Percentiles rank a stretch among this genome's conserved stretches.
phyloP scores from a whole-genome alignment of 2,329 filamentous ascomycete species.

The Alternaria sp. region DNA sequence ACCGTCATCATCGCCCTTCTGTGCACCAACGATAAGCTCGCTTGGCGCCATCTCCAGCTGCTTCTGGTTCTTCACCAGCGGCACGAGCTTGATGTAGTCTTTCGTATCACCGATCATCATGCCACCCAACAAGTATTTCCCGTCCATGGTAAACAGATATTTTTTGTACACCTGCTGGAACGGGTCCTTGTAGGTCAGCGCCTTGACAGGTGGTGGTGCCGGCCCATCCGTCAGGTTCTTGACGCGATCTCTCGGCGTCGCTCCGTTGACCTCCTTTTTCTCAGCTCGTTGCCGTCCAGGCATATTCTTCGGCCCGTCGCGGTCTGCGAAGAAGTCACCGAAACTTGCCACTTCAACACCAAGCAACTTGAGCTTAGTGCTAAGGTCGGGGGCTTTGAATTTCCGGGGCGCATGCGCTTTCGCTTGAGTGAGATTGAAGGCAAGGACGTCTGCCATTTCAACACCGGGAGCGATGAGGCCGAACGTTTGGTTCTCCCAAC shows the following conservation, averaged over 20 bases:
- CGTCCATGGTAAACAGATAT: slow-evolving; percentile 87
- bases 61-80: slow-evolving; percentile 86
- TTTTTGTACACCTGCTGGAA: slow-evolving; percentile 93
- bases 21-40: slow-evolving; percentile 82
- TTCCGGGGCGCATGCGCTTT: slow-evolving; percentile 72
- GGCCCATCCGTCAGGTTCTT: slow-evolving; percentile 64
- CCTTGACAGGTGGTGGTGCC: slow-evolving; percentile 73
- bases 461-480: slow-evolving; percentile 89
- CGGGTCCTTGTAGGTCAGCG: slow-evolving; percentile 86
- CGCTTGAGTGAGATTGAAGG: slow-evolving; percentile 89
- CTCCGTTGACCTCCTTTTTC: slow-evolving; percentile 53
- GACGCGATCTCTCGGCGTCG: slow-evolving; percentile 52
- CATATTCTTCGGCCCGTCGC: slow-evolving; percentile 80
- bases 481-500: slow-evolving; percentile 86
- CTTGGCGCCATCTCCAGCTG: slow-evolving; percentile 78
- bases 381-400: slow-evolving; percentile 85
- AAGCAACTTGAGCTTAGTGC: slow-evolving; percentile 88
- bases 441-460: slow-evolving; percentile 90
- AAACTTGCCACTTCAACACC: slow-evolving; percentile 93
- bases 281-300: slow-evolving; percentile 64
- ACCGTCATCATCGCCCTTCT: slow-evolving; percentile 75
- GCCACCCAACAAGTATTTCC: slow-evolving; percentile 88
- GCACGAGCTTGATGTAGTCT: slow-evolving; percentile 88
- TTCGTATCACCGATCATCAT: slow-evolving; percentile 97
- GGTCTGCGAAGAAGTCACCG: slow-evolving; percentile 90